phyloP scores from a whole-genome alignment of 306 rosid genomes.

The Citrullus colocynthis region DNA sequence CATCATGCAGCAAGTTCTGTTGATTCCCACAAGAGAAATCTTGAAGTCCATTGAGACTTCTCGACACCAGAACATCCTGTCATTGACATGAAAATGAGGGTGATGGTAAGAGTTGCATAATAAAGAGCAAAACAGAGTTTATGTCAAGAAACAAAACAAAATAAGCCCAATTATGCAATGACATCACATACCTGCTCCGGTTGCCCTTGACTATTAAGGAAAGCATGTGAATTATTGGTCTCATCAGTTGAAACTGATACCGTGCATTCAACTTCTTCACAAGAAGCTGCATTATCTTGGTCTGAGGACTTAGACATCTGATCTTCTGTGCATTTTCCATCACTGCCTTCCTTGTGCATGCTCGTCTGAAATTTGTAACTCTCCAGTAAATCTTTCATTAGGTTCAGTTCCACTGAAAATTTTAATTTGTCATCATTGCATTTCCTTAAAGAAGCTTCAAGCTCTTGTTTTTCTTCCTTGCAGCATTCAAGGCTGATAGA shows the following conservation, averaged over 20 bases:
- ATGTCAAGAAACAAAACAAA: constrained; percentile 1
- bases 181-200: constrained; percentile 36
- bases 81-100: constrained; percentile 3
- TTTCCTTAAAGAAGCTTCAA: constrained; percentile 62
- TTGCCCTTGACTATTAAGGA: constrained; percentile 17
- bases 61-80: constrained; percentile 40
- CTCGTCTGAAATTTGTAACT: constrained; percentile 25
- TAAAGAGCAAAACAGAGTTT: neutral
- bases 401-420: constrained; percentile 48
- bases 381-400: constrained; percentile 37
- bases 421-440: constrained; percentile 66
- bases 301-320: constrained; percentile 10
- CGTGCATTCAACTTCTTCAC: constrained; percentile 22
- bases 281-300: constrained; percentile 15
- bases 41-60: constrained; percentile 26
- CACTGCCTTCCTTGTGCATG: constrained; percentile 23
- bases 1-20: constrained; percentile 12
- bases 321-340: constrained; percentile 14
- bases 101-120: neutral
- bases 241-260: constrained; percentile 21
- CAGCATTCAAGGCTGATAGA: constrained; percentile 86
- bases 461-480: constrained; percentile 83
- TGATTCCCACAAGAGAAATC: constrained; percentile 21
- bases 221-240: constrained; percentile 21
- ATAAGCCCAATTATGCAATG: neutral